Evolutionary conservation across 1,284 basidiomycete species (phyloP).

Genomic region (Anthracocystis setariae): DNA sequence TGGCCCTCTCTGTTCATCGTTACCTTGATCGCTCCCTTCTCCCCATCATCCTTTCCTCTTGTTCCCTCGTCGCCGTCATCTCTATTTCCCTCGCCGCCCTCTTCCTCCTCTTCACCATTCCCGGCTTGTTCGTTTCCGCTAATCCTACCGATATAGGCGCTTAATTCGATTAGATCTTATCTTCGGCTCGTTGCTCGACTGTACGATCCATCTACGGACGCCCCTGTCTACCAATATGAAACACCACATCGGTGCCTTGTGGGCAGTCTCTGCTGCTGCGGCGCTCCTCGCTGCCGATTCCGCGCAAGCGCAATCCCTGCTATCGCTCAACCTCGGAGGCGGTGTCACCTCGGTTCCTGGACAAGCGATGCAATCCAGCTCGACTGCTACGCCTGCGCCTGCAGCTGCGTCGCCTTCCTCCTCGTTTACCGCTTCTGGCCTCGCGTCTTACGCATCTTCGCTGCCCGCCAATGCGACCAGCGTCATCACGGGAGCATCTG

Average conservation of each 20-base stretch:
- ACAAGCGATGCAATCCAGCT: slow-evolving; percentile 14
- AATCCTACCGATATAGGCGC: too few relatives aligned
- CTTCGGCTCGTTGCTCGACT: too few relatives aligned
- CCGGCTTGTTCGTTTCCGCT: too few relatives aligned
- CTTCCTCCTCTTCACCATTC: too few relatives aligned
- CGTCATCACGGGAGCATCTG: slow-evolving; percentile 21
- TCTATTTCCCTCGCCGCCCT: background rate
- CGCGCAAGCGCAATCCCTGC: slow-evolving; percentile 13
- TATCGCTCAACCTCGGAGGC: slow-evolving; percentile 26
- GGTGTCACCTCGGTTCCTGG: slow-evolving; percentile 5
- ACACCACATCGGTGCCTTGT: slow-evolving; percentile 23
- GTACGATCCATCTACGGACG: too few relatives aligned
- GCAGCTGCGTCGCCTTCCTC: too few relatives aligned
- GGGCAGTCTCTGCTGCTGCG: slow-evolving; percentile 31
- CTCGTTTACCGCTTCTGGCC: too few relatives aligned
- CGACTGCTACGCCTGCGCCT: background rate
- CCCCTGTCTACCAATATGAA: slow-evolving; percentile 15
- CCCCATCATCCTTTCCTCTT: background rate
- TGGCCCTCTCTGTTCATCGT: background rate
- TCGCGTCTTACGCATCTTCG: slow-evolving; percentile 8
- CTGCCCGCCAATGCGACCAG: slow-evolving; percentile 5
- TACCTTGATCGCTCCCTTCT: background rate
- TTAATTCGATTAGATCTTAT: too few relatives aligned
- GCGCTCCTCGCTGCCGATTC: slow-evolving; percentile 25
- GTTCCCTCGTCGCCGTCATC: background rate